Evolutionary conservation across 1,139 yeast genomes (phyloP).

Genomic region (Hansenula sp.): DNA sequence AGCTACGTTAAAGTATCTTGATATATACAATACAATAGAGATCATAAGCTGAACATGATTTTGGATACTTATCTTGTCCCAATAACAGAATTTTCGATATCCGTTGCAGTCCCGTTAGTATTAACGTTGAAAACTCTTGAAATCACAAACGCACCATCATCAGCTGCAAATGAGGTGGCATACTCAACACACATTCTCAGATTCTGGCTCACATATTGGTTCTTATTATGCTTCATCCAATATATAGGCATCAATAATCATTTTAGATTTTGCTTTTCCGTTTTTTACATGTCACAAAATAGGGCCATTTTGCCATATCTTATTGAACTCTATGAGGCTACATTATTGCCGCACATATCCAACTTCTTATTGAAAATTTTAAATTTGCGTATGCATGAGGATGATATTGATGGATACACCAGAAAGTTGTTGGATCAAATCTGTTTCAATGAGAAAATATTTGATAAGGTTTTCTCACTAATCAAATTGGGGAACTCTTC

Average conservation of each 20-base stretch:
- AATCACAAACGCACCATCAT: neutral
- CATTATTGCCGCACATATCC: constrained; percentile 11
- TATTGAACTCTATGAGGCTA: constrained; percentile 9
- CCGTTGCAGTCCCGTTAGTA: constrained; percentile 14
- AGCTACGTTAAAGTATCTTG: no score
- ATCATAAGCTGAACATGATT: constrained; percentile 7
- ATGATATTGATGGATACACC: constrained; percentile 11
- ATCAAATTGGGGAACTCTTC: neutral
- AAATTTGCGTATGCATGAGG: constrained; percentile 4
- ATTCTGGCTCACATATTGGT: constrained; percentile 22
- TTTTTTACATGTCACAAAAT: constrained; percentile 9
- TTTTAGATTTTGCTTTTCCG: constrained; percentile 10
- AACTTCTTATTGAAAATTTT: constrained; percentile 1
- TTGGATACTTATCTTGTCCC: constrained; percentile 16
- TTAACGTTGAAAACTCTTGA: constrained; percentile 19
- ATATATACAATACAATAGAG: no score
- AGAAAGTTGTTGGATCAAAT: constrained; percentile 6
- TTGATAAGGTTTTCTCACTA: neutral
- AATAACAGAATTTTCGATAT: constrained; percentile 11
- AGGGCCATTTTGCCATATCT: constrained; percentile 3
- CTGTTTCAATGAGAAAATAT: constrained; percentile 10
- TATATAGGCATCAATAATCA: constrained; percentile 14
- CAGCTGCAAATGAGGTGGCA: neutral
- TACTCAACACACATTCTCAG: constrained; percentile 3
- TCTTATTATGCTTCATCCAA: constrained; percentile 9